Evolutionary conservation across 2,329 filamentous ascomycete genomes (phyloP).

Genomic region (Xylaria sp.): DNA sequence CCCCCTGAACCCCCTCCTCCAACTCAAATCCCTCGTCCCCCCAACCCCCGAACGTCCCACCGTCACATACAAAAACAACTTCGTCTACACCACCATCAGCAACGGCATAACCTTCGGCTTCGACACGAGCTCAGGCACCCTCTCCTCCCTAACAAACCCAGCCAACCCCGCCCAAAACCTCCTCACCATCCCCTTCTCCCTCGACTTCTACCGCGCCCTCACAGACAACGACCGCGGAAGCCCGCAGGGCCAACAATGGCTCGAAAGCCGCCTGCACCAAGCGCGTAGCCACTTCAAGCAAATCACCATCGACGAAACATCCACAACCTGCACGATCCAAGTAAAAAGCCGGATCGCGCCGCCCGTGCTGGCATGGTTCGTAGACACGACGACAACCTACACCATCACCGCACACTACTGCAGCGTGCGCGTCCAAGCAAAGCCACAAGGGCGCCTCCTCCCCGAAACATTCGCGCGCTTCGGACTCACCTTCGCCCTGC

Average conservation of each 20-base stretch:
- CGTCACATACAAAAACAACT: conserved; percentile 26
- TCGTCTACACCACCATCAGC: conserved; percentile 34
- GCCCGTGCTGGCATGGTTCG: conserved; percentile 57
- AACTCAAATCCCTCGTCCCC: conserved; percentile 23
- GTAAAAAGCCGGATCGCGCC: conserved; percentile 54
- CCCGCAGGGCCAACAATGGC: conserved; percentile 54
- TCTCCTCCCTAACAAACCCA: conserved; percentile 39
- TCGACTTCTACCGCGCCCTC: conserved; percentile 58
- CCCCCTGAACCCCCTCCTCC: conserved; percentile 31
- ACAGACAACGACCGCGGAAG: conserved; percentile 60
- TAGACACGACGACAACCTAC: conserved; percentile 49
- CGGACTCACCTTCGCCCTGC: conserved; percentile 49
- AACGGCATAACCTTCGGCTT: conserved; percentile 40
- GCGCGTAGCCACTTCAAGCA: conserved; percentile 39
- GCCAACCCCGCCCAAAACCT: conserved; percentile 33
- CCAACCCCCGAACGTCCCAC: conserved; percentile 15
- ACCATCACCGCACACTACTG: conserved; percentile 47
- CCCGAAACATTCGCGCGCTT: conserved; percentile 58
- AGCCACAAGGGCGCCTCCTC: conserved; percentile 42
- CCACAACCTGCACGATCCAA: conserved; percentile 36
- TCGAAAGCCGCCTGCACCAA: conserved; percentile 41
- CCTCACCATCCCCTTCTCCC: conserved; percentile 40
- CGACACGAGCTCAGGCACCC: conserved; percentile 38
- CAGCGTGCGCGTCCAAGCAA: conserved; percentile 45
- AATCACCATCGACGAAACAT: conserved; percentile 30